These are phyloP conservation scores for Tolypocladium tundrense DNA, from an alignment of 2,329 filamentous ascomycete species.

Conservation along the genomic window DNA sequence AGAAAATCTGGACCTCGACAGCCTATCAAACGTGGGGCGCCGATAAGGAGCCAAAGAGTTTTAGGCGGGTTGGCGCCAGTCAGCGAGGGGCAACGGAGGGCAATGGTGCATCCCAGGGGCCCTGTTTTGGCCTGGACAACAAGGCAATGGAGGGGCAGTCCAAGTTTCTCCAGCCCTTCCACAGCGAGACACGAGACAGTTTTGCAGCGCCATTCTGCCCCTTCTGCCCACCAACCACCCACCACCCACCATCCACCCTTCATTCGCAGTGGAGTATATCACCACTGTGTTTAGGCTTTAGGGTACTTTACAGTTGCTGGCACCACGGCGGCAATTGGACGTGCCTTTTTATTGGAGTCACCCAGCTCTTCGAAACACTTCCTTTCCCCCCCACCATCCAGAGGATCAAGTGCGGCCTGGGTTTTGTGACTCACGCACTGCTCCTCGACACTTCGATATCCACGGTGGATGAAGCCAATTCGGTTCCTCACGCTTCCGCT, in stretches of 20 bases:
- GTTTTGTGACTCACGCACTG: conserved; percentile 17
- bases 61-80: background rate
- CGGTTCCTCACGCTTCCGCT: conserved; percentile 6
- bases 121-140: background rate
- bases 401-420: conserved; percentile 10
- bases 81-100: background rate
- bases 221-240: background rate
- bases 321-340: background rate
- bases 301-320: background rate
- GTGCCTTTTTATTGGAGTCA: conserved; percentile 1
- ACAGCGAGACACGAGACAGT: background rate
- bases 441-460: conserved; percentile 6
- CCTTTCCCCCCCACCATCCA: background rate
- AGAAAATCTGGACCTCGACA: background rate
- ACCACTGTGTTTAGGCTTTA: background rate
- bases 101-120: background rate
- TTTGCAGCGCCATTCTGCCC: background rate
- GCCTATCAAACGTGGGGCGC: background rate
- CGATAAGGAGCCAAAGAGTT: background rate
- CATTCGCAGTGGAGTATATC: background rate
- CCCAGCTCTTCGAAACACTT: conserved; percentile 2
- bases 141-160: background rate
- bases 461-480: conserved; percentile 18
- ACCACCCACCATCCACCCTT: background rate
- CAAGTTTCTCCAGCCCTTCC: background rate